These are phyloP conservation scores for Apiospora arundinis DNA, from an alignment of 2,329 filamentous ascomycete genomes.

Conservation along the genomic window DNA sequence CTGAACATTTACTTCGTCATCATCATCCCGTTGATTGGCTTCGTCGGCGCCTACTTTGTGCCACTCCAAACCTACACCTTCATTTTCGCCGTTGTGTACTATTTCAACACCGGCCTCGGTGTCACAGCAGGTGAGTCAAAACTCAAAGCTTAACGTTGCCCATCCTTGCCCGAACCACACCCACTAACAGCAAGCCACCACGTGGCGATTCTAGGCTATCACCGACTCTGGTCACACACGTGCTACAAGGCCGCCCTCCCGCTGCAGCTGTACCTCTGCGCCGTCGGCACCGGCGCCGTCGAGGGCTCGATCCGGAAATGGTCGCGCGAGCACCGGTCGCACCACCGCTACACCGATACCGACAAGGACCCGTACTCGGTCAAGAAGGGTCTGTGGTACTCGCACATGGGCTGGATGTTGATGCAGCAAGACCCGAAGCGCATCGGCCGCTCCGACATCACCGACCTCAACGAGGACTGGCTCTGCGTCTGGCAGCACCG, in stretches of 20 bases:
- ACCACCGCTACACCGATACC: constrained; percentile 59
- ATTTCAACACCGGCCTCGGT: constrained; percentile 43
- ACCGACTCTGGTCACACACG: constrained; percentile 50
- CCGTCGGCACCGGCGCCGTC: constrained; percentile 53
- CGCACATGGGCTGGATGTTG: constrained; percentile 58
- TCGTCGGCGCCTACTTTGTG: constrained; percentile 78
- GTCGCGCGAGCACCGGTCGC: constrained; percentile 55
- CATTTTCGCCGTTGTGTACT: constrained; percentile 51
- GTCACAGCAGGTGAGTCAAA: constrained; percentile 41
- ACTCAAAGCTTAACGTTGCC: background rate
- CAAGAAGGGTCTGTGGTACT: constrained; percentile 57
- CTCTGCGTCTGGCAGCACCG: constrained; percentile 57
- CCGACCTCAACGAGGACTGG: constrained; percentile 56
- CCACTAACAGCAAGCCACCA: constrained; percentile 9
- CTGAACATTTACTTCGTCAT: constrained; percentile 85
- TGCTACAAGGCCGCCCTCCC: constrained; percentile 52
- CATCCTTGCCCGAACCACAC: background rate
- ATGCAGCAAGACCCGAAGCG: constrained; percentile 61
- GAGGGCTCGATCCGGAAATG: constrained; percentile 58
- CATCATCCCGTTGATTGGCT: constrained; percentile 75
- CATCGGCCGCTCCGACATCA: constrained; percentile 56
- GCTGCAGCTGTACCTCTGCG: constrained; percentile 53
- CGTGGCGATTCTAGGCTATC: constrained; percentile 37
- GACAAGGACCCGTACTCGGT: constrained; percentile 59
- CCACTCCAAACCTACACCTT: constrained; percentile 52